phyloP scores from a whole-genome alignment of 257 asterid species.

The Knoxia roxburghii region DNA sequence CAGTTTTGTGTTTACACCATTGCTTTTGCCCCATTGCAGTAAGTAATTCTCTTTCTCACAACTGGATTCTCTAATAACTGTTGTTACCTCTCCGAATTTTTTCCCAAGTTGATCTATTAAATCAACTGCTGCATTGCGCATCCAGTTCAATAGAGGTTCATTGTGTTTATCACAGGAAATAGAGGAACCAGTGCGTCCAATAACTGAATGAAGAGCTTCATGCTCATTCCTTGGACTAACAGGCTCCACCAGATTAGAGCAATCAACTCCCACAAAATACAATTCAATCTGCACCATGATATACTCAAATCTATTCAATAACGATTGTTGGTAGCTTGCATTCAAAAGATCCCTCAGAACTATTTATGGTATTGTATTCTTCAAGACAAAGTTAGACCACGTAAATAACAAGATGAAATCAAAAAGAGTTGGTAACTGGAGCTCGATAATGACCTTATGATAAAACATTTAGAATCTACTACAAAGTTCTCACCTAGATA shows the following conservation, averaged over 20 bases:
- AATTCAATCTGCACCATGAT: slow-evolving; percentile 64
- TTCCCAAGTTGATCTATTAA: slow-evolving; percentile 51
- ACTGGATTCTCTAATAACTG: slow-evolving; percentile 28
- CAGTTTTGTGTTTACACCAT: slow-evolving; percentile 60
- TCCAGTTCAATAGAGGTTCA: slow-evolving; percentile 24
- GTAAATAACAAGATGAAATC: background rate
- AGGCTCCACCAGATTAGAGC: slow-evolving; percentile 26
- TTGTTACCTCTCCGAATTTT: slow-evolving; percentile 35
- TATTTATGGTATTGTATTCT: background rate
- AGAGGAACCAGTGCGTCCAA: slow-evolving; percentile 39
- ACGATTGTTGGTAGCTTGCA: background rate
- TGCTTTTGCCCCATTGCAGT: slow-evolving; percentile 57
- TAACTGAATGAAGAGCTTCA: slow-evolving; percentile 64
- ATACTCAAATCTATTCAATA: background rate
- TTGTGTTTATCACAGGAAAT: slow-evolving; percentile 21
- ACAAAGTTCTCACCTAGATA: background rate
- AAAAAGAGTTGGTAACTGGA: background rate
- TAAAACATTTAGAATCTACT: background rate
- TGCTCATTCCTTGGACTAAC: slow-evolving; percentile 77
- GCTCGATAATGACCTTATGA: background rate
- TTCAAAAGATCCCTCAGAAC: background rate
- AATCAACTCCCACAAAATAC: slow-evolving; percentile 55
- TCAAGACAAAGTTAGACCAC: slow-evolving; percentile 1
- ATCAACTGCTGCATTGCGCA: slow-evolving; percentile 35
- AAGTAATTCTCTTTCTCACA: slow-evolving; percentile 51